These are phyloP conservation scores for Apophysomyces ossiformis DNA, from an alignment of 371 early-diverging fungal species.

Conservation along the genomic window DNA sequence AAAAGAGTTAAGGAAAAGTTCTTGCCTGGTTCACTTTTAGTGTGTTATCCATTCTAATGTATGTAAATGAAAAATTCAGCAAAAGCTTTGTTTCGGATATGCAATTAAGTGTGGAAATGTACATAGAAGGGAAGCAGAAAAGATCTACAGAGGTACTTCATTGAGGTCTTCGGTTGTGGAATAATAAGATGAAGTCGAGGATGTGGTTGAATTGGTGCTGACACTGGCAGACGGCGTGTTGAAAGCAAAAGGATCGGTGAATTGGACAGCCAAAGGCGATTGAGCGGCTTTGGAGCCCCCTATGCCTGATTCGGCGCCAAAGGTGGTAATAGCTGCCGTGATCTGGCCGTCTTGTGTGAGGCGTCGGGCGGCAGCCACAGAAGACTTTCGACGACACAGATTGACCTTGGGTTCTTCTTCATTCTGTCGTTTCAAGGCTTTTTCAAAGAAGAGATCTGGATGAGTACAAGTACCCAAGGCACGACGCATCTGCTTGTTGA, in stretches of 20 bases:
- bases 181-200: slow-evolving; percentile 3
- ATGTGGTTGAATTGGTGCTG: not conserved
- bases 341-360: slow-evolving; percentile 32
- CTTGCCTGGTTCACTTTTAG: not conserved
- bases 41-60: too few species aligned
- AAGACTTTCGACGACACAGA: slow-evolving; percentile 28
- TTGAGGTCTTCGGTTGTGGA: not conserved
- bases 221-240: slow-evolving; percentile 2
- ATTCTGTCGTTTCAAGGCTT: slow-evolving; percentile 41
- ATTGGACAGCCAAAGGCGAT: slow-evolving; percentile 1
- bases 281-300: slow-evolving; percentile 13
- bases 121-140: not conserved
- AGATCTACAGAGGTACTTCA: not conserved
- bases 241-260: not conserved
- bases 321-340: slow-evolving; percentile 31
- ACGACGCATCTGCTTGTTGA: slow-evolving; percentile 80
- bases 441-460: slow-evolving; percentile 73
- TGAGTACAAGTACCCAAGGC: slow-evolving; percentile 84
- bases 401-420: slow-evolving; percentile 22
- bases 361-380: slow-evolving; percentile 34
- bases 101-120: slow-evolving; percentile 3
- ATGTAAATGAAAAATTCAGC: too few species aligned
- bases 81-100: not conserved
- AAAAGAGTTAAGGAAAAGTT: not conserved
- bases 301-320: slow-evolving; percentile 20